phyloP scores from a whole-genome alignment of 306 rosid species.

The Sphenostylis stenocarpa region DNA sequence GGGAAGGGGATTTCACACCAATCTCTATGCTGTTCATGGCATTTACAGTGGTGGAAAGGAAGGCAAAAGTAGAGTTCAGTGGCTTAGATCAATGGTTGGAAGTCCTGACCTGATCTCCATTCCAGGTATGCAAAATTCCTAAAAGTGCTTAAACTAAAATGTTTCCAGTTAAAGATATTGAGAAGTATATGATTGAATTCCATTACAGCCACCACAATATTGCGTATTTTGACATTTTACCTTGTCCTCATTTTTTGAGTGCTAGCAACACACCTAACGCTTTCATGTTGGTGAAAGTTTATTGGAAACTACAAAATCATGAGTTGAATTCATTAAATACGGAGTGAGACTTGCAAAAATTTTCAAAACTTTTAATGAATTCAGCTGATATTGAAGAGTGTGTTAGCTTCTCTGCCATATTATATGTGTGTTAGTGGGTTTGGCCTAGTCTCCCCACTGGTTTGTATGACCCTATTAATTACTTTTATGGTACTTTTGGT shows the following conservation, averaged over 20 bases:
- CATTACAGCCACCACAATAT: neutral
- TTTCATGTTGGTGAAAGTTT: neutral
- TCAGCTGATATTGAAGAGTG: neutral
- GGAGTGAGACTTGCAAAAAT: neutral
- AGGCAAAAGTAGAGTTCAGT: constrained; percentile 93
- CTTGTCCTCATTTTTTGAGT: neutral
- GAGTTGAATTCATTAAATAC: neutral
- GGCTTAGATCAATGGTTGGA: constrained; percentile 99
- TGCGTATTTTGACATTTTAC: neutral
- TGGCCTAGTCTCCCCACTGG: too few species aligned
- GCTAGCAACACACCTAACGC: neutral
- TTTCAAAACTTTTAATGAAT: neutral
- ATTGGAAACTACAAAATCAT: neutral
- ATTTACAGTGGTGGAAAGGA: constrained; percentile 94
- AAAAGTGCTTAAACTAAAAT: neutral
- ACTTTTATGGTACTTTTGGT: too few species aligned
- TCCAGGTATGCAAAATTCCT: constrained; percentile 62
- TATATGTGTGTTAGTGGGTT: too few species aligned
- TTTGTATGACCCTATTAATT: too few species aligned
- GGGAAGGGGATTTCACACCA: constrained; percentile 98
- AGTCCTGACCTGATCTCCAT: constrained; percentile 99
- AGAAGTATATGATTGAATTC: constrained; percentile 17
- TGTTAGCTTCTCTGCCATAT: neutral
- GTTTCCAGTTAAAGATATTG: neutral
- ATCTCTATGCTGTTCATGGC: constrained; percentile 91